A percentile compares a stretch with the other conserved stretches of the same genome.
Evolutionary conservation across 139 green algal genomes (phyloP).

Genomic region (Volvox reticuliferus): DNA sequence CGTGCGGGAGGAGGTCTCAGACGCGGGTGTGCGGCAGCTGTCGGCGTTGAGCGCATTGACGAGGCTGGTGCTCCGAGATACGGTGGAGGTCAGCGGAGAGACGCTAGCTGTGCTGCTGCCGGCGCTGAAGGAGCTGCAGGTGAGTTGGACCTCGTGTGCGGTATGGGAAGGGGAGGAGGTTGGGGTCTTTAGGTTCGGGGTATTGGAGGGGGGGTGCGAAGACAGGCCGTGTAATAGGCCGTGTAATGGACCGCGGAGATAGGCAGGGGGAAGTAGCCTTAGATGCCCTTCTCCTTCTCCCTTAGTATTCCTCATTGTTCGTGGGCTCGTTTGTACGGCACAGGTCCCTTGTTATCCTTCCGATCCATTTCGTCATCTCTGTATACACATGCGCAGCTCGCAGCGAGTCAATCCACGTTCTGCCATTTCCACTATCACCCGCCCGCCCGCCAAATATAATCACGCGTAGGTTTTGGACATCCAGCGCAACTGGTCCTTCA

Average conservation of each 20-base stretch:
- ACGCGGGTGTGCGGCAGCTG: constrained; percentile 48
- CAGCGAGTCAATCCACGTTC: too few relatives aligned
- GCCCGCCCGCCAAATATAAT: not conserved
- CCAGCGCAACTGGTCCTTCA: constrained; percentile 44
- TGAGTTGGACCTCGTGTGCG: not conserved
- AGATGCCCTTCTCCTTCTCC: too few relatives aligned
- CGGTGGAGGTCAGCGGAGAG: constrained; percentile 13
- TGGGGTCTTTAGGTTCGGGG: not conserved
- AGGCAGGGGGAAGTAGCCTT: not conserved
- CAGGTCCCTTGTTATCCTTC: not conserved
- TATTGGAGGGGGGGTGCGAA: not conserved
- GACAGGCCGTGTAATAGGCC: not conserved
- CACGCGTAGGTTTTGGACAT: constrained; percentile 22
- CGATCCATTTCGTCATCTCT: too few relatives aligned
- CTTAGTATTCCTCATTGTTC: not conserved
- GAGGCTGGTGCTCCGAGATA: constrained; percentile 35
- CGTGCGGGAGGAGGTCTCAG: constrained; percentile 25
- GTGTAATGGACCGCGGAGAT: not conserved
- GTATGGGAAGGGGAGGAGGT: not conserved
- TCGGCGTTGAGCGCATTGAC: not conserved
- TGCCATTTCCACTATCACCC: not conserved
- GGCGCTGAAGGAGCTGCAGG: constrained; percentile 34
- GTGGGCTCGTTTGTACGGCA: not conserved
- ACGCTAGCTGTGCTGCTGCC: constrained; percentile 42
- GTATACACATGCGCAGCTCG: too few relatives aligned